Evolutionary conservation across 2,329 filamentous ascomycete species (phyloP), one percentile per base, ranked within the genome.

Genomic region (Magnaporthales sp.): DNA sequence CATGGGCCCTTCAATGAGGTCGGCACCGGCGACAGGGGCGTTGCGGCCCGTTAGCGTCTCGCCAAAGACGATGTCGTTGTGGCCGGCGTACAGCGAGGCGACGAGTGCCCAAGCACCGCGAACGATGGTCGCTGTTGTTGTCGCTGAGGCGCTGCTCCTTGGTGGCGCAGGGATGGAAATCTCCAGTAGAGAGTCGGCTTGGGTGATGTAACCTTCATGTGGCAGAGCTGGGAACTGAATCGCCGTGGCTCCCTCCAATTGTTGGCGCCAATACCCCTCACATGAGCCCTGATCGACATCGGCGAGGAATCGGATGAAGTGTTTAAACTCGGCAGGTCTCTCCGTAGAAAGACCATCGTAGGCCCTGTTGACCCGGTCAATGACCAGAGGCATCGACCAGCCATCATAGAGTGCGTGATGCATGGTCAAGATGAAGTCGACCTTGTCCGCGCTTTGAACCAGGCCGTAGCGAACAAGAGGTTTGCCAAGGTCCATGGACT

Each of bases 91-190:
- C 46, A 80, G 77, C 0, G 83, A 81, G 0, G 83, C 80, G 0
- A 86, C 78, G 2, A 87, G 73, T 0, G 84, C 84, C 85, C 85
- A 88, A 0, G 84, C 86, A 27, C 82, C 83, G n/a, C 84, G 80
- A 31, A 88, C 83, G 2, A 86, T 75, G 0, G 84, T 86, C 0
- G 86, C 83, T 2, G 84, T 76, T 0, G 84, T 87, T 10, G 80
- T 79, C 58, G 80, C 81, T 1, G 72, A 76, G 13, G 71, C 75
- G 0, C 74, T 73, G 68, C 72, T 71, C 15, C 58, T 46, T 4
- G 30, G 58, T 63, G 72, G 68, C 46, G 79, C 73, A 0, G 77
- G 76, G 56, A 86, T 78, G 68, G 85, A 84, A 64, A 83, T 77
- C 68, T 86, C 83, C 0, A 85, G 75, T 1, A 86, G 74, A 0